These are phyloP conservation scores for Exophiala viscosa DNA, from an alignment of 2,329 filamentous ascomycete genomes.

Conservation along the genomic window DNA sequence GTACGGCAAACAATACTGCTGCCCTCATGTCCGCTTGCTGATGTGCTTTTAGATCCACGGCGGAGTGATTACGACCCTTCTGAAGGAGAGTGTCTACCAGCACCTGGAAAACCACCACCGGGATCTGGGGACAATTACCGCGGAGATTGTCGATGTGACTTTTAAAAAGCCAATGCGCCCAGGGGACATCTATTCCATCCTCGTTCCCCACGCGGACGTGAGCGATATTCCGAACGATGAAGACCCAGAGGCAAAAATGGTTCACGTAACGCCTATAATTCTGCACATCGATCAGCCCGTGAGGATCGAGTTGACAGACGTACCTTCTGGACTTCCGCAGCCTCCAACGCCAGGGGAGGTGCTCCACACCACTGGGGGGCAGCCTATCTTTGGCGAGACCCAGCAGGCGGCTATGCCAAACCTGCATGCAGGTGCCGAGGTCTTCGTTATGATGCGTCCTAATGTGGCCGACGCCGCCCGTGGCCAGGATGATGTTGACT, in stretches of 20 bases:
- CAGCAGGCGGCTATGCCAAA: no score
- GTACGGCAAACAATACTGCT: slow-evolving; percentile 33
- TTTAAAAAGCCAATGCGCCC: slow-evolving; percentile 61
- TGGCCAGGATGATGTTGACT: no score
- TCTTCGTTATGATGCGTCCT: no score
- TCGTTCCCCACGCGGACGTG: slow-evolving; percentile 34
- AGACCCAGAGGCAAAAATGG: slow-evolving; percentile 3
- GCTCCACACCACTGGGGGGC: no score
- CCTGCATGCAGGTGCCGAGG: no score
- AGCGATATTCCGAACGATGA: not conserved
- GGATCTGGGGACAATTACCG: slow-evolving; percentile 39
- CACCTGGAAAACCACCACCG: slow-evolving; percentile 22
- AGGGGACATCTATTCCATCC: slow-evolving; percentile 62
- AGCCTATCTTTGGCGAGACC: no score
- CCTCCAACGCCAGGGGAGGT: no score
- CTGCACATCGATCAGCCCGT: slow-evolving; percentile 35
- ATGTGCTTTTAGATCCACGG: slow-evolving; percentile 51
- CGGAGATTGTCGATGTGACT: slow-evolving; percentile 57
- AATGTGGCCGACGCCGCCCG: no score
- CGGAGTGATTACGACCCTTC: slow-evolving; percentile 62
- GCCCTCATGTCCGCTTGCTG: not conserved
- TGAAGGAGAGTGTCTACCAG: slow-evolving; percentile 63
- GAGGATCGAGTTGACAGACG: not conserved
- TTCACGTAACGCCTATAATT: slow-evolving; percentile 36
- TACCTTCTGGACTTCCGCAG: no score